Evolutionary conservation across 148 eudicot genomes (phyloP).

Genomic region (Arbutus unedo): DNA sequence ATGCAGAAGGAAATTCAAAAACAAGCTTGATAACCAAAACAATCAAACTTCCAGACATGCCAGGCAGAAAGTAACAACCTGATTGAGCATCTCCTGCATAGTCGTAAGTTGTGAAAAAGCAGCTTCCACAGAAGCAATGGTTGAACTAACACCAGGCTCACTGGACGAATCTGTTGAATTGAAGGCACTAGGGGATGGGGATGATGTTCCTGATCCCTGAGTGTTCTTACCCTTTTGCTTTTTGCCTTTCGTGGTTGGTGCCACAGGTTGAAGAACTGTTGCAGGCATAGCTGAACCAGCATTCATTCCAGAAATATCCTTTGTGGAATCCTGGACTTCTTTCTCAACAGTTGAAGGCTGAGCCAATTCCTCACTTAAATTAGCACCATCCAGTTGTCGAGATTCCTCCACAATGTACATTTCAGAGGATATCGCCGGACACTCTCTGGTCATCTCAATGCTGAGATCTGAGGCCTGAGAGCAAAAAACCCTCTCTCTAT

Average conservation of each 20-base stretch:
- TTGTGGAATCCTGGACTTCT: constrained; percentile 45
- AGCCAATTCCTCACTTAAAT: constrained; percentile 34
- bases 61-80: constrained; percentile 45
- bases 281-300: constrained; percentile 34
- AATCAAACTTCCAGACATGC: not conserved
- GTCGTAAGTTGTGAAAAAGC: constrained; percentile 42
- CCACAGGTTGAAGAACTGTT: constrained; percentile 37
- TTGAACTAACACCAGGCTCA: constrained; percentile 48
- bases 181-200: constrained; percentile 56
- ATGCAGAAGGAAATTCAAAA: not conserved
- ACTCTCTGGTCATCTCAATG: constrained; percentile 66
- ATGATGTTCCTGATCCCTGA: constrained; percentile 54
- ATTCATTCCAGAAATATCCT: constrained; percentile 40
- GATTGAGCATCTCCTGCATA: constrained; percentile 61
- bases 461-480: constrained; percentile 97
- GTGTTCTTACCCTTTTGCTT: constrained; percentile 64
- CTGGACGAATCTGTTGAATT: constrained; percentile 52
- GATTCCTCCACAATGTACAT: constrained; percentile 56
- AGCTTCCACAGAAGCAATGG: constrained; percentile 39
- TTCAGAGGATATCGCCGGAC: constrained; percentile 48
- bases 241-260: constrained; percentile 52
- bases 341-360: constrained; percentile 57
- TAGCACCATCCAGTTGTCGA: constrained; percentile 40
- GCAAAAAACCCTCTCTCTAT: constrained; percentile 64
- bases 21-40: not conserved